Conservation (phyloP, 768 basidiomycete species). For the Mrakia frigida region DNA sequence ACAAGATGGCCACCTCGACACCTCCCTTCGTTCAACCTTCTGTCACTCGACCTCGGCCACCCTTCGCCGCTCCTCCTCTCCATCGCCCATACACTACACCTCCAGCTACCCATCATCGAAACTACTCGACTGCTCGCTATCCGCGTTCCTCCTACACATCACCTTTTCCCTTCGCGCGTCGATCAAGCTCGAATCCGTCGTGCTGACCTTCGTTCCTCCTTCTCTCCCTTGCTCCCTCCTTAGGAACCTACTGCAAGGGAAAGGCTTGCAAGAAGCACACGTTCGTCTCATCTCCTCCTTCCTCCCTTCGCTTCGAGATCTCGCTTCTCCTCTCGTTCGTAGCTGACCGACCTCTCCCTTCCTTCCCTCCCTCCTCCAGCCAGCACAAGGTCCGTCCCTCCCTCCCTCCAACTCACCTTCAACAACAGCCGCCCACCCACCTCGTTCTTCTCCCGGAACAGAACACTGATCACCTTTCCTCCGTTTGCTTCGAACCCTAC, state of each 20-base stretch:
- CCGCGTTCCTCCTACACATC: not conserved
- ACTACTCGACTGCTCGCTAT: not conserved
- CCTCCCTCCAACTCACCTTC: not conserved
- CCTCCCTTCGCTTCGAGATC: not conserved
- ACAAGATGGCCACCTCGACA: not conserved
- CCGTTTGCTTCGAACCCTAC: not conserved
- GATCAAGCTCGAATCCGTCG: not conserved
- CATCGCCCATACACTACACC: not conserved
- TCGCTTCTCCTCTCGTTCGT: not conserved
- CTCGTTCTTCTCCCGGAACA: no score
- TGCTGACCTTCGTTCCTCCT: conserved; percentile 1
- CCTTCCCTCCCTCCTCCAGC: conserved; percentile 53
- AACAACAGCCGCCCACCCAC: not conserved
- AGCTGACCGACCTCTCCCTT: not conserved
- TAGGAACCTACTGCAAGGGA: conserved; percentile 66
- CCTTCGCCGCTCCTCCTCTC: not conserved
- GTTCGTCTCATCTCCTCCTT: not conserved
- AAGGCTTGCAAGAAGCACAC: conserved; percentile 97
- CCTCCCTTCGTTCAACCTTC: not conserved
- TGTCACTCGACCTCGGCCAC: not conserved
- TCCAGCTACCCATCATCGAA: not conserved
- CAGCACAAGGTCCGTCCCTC: conserved; percentile 78
- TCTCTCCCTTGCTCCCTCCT: not conserved
- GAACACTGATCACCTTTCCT: not conserved
- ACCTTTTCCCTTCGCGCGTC: not conserved